Conservation (phyloP, 1,139 yeast genomes). For the Eremothecium gossypii region DNA sequence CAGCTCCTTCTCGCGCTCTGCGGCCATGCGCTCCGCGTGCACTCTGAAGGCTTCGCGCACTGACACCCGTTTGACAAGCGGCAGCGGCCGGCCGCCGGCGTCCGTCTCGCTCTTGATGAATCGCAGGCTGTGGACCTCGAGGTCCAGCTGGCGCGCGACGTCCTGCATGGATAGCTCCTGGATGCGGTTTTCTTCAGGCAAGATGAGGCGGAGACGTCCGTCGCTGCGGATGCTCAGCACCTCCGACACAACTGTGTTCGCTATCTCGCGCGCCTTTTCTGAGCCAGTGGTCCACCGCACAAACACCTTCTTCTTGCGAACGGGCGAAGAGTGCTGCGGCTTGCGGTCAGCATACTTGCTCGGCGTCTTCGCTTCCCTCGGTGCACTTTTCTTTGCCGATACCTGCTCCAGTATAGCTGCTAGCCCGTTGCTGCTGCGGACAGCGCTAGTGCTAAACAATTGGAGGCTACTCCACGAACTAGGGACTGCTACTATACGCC, state of each 20-base stretch:
- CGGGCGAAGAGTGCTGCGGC: background rate
- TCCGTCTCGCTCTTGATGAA: conserved; percentile 21
- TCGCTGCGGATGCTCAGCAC: conserved; percentile 19
- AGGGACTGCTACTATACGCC: too few species aligned
- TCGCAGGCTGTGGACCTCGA: conserved; percentile 19
- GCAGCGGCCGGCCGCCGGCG: conserved; percentile 14
- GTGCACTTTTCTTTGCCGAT: background rate
- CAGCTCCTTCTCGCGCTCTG: conserved; percentile 27
- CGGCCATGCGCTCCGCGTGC: conserved; percentile 34
- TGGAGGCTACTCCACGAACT: too few species aligned
- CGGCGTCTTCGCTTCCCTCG: background rate
- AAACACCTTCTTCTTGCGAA: conserved; percentile 10
- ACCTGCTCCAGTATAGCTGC: background rate
- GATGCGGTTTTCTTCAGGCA: conserved; percentile 15
- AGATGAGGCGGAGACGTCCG: conserved; percentile 21
- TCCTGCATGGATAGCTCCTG: conserved; percentile 16
- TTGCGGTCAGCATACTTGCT: background rate
- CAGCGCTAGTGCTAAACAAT: too few species aligned
- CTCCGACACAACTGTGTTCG: conserved; percentile 15
- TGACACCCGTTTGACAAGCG: conserved; percentile 33
- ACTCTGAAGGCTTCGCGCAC: conserved; percentile 31
- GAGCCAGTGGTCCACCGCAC: conserved; percentile 26
- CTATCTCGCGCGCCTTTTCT: conserved; percentile 25
- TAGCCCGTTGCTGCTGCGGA: background rate
- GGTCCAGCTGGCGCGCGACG: conserved; percentile 22